Evolutionary conservation across 2,329 filamentous ascomycete species (phyloP).

Genomic region (Anisogramma anomala): DNA sequence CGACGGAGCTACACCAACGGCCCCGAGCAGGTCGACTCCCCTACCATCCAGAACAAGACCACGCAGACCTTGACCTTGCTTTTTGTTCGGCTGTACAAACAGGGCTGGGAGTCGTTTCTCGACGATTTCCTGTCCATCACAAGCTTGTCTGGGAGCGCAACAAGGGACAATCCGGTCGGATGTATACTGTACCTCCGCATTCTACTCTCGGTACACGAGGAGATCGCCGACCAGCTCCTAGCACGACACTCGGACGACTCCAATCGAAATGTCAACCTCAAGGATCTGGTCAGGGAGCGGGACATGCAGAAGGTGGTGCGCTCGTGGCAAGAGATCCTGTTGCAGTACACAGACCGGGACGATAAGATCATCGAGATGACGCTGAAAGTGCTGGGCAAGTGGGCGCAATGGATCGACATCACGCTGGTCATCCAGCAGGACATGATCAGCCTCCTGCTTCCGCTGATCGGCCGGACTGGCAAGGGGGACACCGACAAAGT

Average conservation of each 20-base stretch:
- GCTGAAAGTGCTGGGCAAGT: conserved; percentile 83
- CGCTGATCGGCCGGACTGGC: conserved; percentile 69
- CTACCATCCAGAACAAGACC: conserved; percentile 87
- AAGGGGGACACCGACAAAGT: conserved; percentile 61
- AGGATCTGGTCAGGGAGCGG: conserved; percentile 75
- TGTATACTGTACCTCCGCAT: conserved; percentile 83
- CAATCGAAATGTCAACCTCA: conserved; percentile 78
- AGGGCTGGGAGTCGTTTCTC: conserved; percentile 81
- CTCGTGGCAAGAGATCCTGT: conserved; percentile 86
- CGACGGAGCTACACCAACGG: conserved; percentile 58
- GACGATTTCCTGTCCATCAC: conserved; percentile 79
- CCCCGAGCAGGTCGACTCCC: conserved; percentile 51
- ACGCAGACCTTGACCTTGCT: conserved; percentile 92
- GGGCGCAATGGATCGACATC: conserved; percentile 99
- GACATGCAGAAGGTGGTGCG: conserved; percentile 80
- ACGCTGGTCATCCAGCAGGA: conserved; percentile 80
- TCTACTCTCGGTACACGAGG: conserved; percentile 83
- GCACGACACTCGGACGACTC: conserved; percentile 66
- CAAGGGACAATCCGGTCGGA: conserved; percentile 59
- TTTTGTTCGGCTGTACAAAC: conserved; percentile 76
- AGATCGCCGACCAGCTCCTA: conserved; percentile 88
- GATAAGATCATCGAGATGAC: conserved; percentile 74
- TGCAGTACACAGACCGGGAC: conserved; percentile 59
- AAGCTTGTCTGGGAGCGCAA: conserved; percentile 44
- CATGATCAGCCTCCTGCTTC: conserved; percentile 75